A percentile compares a stretch with the other conserved stretches of the same genome.
These are phyloP conservation scores for Diplotaxis tenuifolia DNA, from an alignment of 345 rosid species.

Conservation along the genomic window DNA sequence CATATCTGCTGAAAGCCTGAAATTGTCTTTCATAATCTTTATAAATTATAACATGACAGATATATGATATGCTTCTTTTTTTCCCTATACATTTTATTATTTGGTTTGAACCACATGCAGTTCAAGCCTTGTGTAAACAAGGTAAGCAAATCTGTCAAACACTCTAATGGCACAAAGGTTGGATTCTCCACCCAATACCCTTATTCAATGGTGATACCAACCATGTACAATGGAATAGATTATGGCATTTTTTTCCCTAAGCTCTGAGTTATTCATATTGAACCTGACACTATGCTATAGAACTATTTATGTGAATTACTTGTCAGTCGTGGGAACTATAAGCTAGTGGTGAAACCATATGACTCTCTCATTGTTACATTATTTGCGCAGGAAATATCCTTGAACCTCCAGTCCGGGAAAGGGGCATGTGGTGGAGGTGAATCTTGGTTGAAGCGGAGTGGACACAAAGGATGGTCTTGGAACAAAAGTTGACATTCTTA, in stretches of 20 bases:
- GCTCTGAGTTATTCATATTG: constrained; percentile 30
- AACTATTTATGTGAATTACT: not conserved
- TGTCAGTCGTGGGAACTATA: not conserved
- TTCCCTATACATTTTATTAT: too few species aligned
- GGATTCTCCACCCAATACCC: constrained; percentile 74
- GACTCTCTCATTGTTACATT: not conserved
- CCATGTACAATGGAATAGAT: constrained; percentile 78
- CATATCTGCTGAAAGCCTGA: too few species aligned
- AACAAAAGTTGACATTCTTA: constrained; percentile 3
- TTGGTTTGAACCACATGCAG: constrained; percentile 72
- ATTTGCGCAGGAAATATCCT: constrained; percentile 23
- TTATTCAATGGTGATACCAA: constrained; percentile 66
- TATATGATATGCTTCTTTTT: too few species aligned
- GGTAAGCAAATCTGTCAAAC: constrained; percentile 42
- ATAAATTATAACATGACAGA: too few species aligned
- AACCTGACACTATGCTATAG: not conserved
- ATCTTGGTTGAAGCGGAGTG: constrained; percentile 1
- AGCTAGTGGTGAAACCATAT: constrained; percentile 5
- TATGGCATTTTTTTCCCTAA: constrained; percentile 64
- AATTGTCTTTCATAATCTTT: too few species aligned
- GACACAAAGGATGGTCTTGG: constrained; percentile 28
- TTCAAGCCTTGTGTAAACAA: constrained; percentile 69
- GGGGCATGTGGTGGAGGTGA: not conserved
- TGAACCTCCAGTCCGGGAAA: not conserved
- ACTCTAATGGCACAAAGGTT: constrained; percentile 37